Conservation (phyloP, 495 filamentous ascomycete genomes). For the Penicillium nucicola region DNA sequence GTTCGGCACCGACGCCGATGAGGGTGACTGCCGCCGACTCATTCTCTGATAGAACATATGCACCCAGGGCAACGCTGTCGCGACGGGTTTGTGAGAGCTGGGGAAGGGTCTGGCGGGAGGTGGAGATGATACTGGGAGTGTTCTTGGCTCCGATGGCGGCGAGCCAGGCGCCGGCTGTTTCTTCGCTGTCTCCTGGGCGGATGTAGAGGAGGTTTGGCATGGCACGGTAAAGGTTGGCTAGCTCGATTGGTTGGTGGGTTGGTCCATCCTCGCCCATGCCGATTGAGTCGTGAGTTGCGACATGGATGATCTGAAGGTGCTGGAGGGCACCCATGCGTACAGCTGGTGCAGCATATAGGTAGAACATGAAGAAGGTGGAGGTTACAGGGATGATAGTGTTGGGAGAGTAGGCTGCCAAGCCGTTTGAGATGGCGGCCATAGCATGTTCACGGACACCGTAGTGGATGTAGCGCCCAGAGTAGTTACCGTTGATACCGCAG, state of each 20-base stretch:
- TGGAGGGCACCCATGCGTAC: constrained; percentile 60
- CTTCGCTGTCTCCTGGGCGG: constrained; percentile 54
- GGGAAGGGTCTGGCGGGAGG: constrained; percentile 43
- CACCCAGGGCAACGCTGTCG: constrained; percentile 39
- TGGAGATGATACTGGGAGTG: constrained; percentile 46
- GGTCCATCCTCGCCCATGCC: constrained; percentile 59
- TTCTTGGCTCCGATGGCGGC: constrained; percentile 44
- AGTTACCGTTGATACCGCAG: constrained; percentile 47
- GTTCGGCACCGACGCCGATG: constrained; percentile 48
- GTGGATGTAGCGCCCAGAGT: constrained; percentile 52
- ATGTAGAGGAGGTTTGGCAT: constrained; percentile 62
- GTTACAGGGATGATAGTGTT: constrained; percentile 52
- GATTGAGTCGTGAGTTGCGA: constrained; percentile 60
- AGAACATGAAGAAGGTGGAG: constrained; percentile 61
- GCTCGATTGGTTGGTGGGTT: constrained; percentile 59
- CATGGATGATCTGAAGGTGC: constrained; percentile 53
- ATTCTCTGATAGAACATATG: constrained; percentile 46
- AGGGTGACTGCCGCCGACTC: constrained; percentile 42
- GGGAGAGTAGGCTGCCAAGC: constrained; percentile 48
- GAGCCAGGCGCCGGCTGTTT: constrained; percentile 53
- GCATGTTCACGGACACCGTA: constrained; percentile 55
- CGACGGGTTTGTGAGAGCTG: constrained; percentile 40
- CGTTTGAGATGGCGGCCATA: constrained; percentile 52
- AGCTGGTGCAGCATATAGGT: constrained; percentile 55
- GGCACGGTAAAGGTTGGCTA: constrained; percentile 54